Evolutionary conservation across 192 early-diverging fungal species (phyloP).

Genomic region (Pilaira anomala): DNA sequence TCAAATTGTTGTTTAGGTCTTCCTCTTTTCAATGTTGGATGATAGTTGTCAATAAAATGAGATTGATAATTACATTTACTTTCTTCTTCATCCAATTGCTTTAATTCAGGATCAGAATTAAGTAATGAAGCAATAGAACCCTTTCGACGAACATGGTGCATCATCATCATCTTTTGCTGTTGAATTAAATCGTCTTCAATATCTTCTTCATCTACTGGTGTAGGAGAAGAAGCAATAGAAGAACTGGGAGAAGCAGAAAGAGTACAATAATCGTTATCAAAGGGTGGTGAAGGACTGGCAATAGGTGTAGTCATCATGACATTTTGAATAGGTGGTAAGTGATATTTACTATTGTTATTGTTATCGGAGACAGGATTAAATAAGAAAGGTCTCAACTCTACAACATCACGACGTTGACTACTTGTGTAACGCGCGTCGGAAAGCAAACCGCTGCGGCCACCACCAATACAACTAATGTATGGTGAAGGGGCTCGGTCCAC

Average conservation of each 20-base stretch:
- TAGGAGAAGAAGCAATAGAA: constrained; percentile 12
- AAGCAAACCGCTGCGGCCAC: constrained; percentile 1
- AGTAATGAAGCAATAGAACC: constrained; percentile 33
- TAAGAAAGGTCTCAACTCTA: constrained; percentile 16
- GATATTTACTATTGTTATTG: background rate
- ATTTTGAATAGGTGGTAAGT: constrained; percentile 16
- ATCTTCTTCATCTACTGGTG: constrained; percentile 4
- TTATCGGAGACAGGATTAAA: background rate
- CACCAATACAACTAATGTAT: background rate
- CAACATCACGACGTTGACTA: constrained; percentile 6
- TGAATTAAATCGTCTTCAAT: background rate
- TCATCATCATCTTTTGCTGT: background rate
- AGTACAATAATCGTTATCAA: background rate
- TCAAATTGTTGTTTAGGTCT: constrained; percentile 4
- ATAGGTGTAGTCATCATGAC: constrained; percentile 14
- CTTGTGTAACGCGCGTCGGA: constrained; percentile 14
- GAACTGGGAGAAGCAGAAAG: background rate
- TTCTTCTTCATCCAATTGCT: constrained; percentile 20
- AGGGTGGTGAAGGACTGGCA: constrained; percentile 17
- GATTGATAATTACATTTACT: constrained; percentile 17
- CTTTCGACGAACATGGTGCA: constrained; percentile 14
- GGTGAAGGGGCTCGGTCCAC: constrained; percentile 2
- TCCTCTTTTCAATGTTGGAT: constrained; percentile 16
- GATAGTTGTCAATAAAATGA: constrained; percentile 11
- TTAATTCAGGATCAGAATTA: constrained; percentile 21